A percentile compares a stretch with the other conserved stretches of the same genome.
These are phyloP conservation scores for Penicillium ucsense DNA, from an alignment of 495 filamentous ascomycete genomes.

Conservation along the genomic window DNA sequence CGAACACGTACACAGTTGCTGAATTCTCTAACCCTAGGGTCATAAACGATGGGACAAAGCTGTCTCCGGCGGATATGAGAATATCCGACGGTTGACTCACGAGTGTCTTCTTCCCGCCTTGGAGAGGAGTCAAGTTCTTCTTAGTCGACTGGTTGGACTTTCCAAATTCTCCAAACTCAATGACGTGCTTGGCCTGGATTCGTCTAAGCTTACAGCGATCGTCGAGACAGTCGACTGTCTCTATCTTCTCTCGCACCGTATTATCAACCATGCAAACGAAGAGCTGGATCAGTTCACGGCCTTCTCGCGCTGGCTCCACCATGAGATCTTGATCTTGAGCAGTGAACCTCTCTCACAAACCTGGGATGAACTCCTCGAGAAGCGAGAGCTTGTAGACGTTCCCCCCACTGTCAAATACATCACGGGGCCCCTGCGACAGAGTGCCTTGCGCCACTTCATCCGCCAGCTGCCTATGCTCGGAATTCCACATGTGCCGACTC, in stretches of 20 bases:
- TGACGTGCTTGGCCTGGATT: slow-evolving; percentile 54
- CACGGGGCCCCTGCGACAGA: slow-evolving; percentile 39
- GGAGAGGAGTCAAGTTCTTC: slow-evolving; percentile 71
- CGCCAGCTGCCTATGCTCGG: slow-evolving; percentile 34
- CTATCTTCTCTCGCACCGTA: slow-evolving; percentile 59
- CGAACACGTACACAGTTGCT: neutral
- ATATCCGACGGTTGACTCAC: slow-evolving; percentile 66
- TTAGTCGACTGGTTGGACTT: slow-evolving; percentile 75
- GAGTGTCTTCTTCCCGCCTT: slow-evolving; percentile 81
- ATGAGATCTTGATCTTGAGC: slow-evolving; percentile 62
- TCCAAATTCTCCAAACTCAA: slow-evolving; percentile 69
- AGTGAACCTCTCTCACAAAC: slow-evolving; percentile 37
- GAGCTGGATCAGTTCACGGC: slow-evolving; percentile 69
- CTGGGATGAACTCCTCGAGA: slow-evolving; percentile 37
- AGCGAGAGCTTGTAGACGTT: slow-evolving; percentile 36
- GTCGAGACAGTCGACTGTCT: slow-evolving; percentile 69
- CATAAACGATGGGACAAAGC: slow-evolving; percentile 95
- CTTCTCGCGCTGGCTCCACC: slow-evolving; percentile 78
- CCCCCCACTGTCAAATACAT: slow-evolving; percentile 43
- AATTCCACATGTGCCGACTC: slow-evolving; percentile 14
- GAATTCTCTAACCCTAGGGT: slow-evolving; percentile 44
- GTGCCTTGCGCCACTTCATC: slow-evolving; percentile 35
- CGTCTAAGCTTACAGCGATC: slow-evolving; percentile 45
- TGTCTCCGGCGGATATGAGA: slow-evolving; percentile 63
- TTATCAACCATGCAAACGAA: slow-evolving; percentile 59